Conservation (phyloP, 306 rosid species). For the Rubus idaeus region DNA sequence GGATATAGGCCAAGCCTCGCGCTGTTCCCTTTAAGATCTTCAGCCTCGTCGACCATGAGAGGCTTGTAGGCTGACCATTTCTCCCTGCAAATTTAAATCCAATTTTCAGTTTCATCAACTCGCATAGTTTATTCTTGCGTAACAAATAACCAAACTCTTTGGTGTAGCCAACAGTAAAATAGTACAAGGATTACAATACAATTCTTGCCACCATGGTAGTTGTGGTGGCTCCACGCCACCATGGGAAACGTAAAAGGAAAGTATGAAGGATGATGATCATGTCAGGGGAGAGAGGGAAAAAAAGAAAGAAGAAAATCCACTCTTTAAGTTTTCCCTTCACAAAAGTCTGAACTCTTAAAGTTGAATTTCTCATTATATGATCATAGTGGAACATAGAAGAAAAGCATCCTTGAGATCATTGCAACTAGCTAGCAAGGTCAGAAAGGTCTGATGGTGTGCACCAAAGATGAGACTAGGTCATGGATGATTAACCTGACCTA, state of each 20-base stretch:
- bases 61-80: constrained; percentile 68
- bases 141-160: not conserved
- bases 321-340: not conserved
- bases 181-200: constrained; percentile 8
- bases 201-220: not conserved
- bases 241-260: constrained; percentile 6
- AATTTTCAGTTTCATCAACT: not conserved
- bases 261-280: constrained; percentile 7
- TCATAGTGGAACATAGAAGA: not conserved
- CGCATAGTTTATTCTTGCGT: constrained; percentile 7
- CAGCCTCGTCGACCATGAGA: constrained; percentile 84
- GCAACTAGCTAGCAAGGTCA: not conserved
- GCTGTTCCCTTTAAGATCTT: constrained; percentile 82
- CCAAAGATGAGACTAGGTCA: constrained; percentile 1
- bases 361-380: not conserved
- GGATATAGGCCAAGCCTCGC: constrained; percentile 90
- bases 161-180: not conserved
- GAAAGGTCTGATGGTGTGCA: not conserved
- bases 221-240: constrained; percentile 8
- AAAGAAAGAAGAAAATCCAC: not conserved
- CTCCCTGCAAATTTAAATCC: constrained; percentile 45
- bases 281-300: not conserved
- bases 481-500: constrained; percentile 15
- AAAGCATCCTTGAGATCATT: not conserved
- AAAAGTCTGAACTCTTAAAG: not conserved